Evolutionary conservation across 208 protist species (phyloP).

Genomic region (Leishmania gerbilli): DNA sequence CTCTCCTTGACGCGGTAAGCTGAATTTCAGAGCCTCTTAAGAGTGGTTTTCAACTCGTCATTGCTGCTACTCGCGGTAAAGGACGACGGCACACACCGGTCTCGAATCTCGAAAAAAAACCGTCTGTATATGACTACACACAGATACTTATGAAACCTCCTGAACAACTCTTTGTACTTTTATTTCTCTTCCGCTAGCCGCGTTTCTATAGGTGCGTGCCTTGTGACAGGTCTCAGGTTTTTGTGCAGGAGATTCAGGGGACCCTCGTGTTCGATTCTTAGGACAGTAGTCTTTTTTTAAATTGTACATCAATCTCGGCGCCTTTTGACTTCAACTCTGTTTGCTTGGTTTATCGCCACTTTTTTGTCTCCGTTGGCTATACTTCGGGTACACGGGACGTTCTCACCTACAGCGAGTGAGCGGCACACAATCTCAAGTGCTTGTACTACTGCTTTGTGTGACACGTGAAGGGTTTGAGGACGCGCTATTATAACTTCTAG

Average conservation of each 20-base stretch:
- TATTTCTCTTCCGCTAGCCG: not conserved
- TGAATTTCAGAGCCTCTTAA: not conserved
- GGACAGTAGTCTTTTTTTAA: not conserved
- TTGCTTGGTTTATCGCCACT: not conserved
- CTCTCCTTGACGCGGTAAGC: not conserved
- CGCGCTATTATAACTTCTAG: not conserved
- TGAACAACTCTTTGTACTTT: not conserved
- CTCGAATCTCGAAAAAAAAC: not conserved
- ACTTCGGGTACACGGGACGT: not conserved
- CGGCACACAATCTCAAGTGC: not conserved
- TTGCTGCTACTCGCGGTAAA: not conserved
- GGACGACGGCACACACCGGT: not conserved
- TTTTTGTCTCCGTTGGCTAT: not conserved
- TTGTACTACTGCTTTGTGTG: not conserved
- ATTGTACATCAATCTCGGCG: not conserved
- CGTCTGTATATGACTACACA: not conserved
- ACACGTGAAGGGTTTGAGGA: not conserved
- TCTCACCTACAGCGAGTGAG: not conserved
- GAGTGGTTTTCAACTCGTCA: not conserved
- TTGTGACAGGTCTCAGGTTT: not conserved
- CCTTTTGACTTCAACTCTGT: not conserved
- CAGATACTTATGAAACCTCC: not conserved
- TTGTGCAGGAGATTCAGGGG: too few relatives aligned
- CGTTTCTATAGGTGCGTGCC: not conserved
- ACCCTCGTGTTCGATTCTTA: not conserved